Base-by-base conservation (phyloP, 345 rosid genomes). In the Cardiospermum halicacabum region DNA sequence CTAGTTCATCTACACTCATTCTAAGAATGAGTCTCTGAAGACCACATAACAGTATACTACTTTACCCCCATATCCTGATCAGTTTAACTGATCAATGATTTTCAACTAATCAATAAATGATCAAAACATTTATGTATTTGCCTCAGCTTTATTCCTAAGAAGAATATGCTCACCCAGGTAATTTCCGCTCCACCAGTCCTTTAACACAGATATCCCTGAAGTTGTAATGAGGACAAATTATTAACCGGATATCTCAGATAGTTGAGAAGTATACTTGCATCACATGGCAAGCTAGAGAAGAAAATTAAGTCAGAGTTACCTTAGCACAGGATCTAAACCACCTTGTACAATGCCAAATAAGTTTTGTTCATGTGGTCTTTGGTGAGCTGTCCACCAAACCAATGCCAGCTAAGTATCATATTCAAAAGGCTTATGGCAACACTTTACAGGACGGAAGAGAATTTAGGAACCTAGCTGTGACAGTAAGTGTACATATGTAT, bases 321-420 rank as follows among this genome's bases (percentile, higher is more conserved):
- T 86, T 49, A 82, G 73, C 24, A 69, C 69, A 69, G 89, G 90
- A 83, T 89, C 96, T 58, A 86, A 73, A 69, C 92, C 87, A 56
- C 92, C 96, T 79, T 89, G 92, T 58, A 86, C 85, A 25, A 89
- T 89, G 64, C 90, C 96, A 65, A 89, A 89, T 69, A 89, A 78
- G 72, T 86, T 86, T 74, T 89, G 96, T 27, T 89, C 96, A 15
- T 75, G 58, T 45, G 92, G 90, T 66, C 90, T 81, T 64, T 72
- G 72, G 67, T 89, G 90, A 64, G 96, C 96, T 89, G 81, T 75
- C 34, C 69, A 67, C 5, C 56, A 64, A 60, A 42, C 34, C n/a
- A 58, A 62, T 26, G 2, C 11, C 58, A 62, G 53, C 31, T 2
- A 31, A 53, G 25, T 6, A 71, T 68, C 56, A 34, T 47, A 16